Evolutionary conservation across 2,329 filamentous ascomycete species (phyloP).

Genomic region (Talaromyces atroroseus): DNA sequence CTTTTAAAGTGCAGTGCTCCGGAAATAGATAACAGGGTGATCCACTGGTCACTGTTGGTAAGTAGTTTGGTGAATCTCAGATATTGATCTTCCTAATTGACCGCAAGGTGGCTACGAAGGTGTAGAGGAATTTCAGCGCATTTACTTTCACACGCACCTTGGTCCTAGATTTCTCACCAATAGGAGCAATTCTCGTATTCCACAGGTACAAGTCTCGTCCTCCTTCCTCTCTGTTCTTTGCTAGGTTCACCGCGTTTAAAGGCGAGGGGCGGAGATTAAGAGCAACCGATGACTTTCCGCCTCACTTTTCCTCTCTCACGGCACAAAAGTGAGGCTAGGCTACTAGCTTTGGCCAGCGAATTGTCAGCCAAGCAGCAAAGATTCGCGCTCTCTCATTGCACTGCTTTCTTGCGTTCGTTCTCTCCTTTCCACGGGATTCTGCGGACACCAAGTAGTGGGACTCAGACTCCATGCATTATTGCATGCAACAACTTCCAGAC

Average conservation of each 20-base stretch:
- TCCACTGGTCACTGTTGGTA: not conserved
- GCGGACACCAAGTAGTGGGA: conserved; percentile 2
- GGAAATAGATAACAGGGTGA: not conserved
- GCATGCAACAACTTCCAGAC: not conserved
- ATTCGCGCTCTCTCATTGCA: not conserved
- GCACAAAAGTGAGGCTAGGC: conserved; percentile 14
- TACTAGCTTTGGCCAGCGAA: conserved; percentile 6
- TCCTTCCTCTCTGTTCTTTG: conserved; percentile 1
- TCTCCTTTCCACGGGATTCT: not conserved
- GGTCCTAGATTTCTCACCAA: conserved; percentile 2
- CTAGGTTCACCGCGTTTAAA: conserved; percentile 2
- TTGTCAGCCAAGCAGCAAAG: not conserved
- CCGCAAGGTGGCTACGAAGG: not conserved
- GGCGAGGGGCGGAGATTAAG: conserved; percentile 10
- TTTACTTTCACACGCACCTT: not conserved
- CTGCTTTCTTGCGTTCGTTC: not conserved
- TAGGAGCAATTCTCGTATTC: not conserved
- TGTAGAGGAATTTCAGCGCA: not conserved
- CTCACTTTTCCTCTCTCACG: conserved; percentile 11
- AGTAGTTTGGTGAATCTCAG: not conserved
- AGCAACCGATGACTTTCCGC: conserved; percentile 10
- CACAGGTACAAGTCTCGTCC: not conserved
- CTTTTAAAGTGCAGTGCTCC: not conserved
- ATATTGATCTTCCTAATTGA: not conserved
- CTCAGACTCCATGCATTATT: conserved; percentile 7